Conservation (phyloP, 805 yeast species). For the Pachysolen tannophilus region DNA sequence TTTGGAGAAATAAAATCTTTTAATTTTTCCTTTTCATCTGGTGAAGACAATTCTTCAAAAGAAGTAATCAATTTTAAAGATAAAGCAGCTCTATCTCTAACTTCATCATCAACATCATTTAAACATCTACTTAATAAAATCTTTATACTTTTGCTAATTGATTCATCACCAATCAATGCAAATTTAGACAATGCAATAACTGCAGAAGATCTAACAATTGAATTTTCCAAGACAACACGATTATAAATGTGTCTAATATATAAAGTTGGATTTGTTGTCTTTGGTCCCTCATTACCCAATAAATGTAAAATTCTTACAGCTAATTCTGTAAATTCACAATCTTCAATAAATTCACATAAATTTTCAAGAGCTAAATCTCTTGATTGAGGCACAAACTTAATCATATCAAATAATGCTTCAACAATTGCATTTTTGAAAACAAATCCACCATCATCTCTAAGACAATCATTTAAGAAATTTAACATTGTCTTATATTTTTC, state of each 20-base stretch:
- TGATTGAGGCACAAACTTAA: constrained; percentile 78
- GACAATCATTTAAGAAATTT: constrained; percentile 69
- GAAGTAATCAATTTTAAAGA: constrained; percentile 48
- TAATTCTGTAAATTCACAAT: constrained; percentile 92
- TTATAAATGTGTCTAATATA: constrained; percentile 95
- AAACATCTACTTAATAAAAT: constrained; percentile 77
- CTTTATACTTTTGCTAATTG: constrained; percentile 58
- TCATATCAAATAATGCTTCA: constrained; percentile 88
- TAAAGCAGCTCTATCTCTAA: constrained; percentile 92
- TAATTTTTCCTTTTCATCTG: constrained; percentile 21
- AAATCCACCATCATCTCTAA: constrained; percentile 88
- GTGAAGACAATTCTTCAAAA: constrained; percentile 17
- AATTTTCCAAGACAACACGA: constrained; percentile 92
- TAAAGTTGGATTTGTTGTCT: constrained; percentile 74
- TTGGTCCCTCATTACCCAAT: constrained; percentile 92
- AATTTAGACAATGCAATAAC: constrained; percentile 88
- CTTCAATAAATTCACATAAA: constrained; percentile 95
- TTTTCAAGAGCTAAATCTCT: constrained; percentile 78
- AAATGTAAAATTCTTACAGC: constrained; percentile 88
- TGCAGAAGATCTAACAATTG: constrained; percentile 93
- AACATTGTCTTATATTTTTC: constrained; percentile 79
- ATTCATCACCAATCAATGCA: constrained; percentile 67
- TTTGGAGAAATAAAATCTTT: constrained; percentile 57
- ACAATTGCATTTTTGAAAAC: constrained; percentile 80
- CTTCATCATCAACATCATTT: constrained; percentile 91